phyloP scores from a whole-genome alignment of 164 flowering plant genomes.

The Magnolia sinica region DNA sequence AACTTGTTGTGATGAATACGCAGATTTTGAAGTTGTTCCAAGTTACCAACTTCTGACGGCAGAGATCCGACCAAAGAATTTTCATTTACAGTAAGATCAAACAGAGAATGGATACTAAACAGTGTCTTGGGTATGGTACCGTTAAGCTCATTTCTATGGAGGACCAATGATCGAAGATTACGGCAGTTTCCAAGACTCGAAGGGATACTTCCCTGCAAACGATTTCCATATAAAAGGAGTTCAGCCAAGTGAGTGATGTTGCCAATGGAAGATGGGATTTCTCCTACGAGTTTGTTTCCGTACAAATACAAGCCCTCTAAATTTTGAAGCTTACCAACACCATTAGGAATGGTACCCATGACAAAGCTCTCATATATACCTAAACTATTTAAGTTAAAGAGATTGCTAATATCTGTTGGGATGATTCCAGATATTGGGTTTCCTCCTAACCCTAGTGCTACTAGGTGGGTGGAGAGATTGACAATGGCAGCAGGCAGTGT shows the following conservation, averaged over 20 bases:
- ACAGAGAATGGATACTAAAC: constrained; percentile 3
- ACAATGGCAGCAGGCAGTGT: background rate
- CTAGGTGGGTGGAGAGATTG: constrained; percentile 29
- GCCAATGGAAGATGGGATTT: background rate
- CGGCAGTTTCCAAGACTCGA: constrained; percentile 6
- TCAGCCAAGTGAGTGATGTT: background rate
- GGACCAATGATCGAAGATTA: background rate
- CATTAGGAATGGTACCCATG: constrained; percentile 1
- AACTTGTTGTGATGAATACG: constrained; percentile 12
- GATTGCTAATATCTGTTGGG: constrained; percentile 29
- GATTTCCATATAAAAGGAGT: background rate
- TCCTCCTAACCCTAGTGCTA: background rate
- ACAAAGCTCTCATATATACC: constrained; percentile 2
- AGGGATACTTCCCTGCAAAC: constrained; percentile 10
- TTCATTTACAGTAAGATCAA: background rate
- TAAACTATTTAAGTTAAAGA: constrained; percentile 18
- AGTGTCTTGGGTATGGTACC: constrained; percentile 15
- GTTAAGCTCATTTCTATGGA: constrained; percentile 10
- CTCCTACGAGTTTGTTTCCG: background rate
- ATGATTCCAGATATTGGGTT: constrained; percentile 33
- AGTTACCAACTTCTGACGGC: constrained; percentile 27
- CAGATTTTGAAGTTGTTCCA: constrained; percentile 10
- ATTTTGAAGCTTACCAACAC: background rate
- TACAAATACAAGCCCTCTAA: background rate
- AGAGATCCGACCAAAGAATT: constrained; percentile 26